Evolutionary conservation across 306 rosid genomes (phyloP), one percentile per base, ranked within the genome.

Genomic region (Clitoria ternatea): DNA sequence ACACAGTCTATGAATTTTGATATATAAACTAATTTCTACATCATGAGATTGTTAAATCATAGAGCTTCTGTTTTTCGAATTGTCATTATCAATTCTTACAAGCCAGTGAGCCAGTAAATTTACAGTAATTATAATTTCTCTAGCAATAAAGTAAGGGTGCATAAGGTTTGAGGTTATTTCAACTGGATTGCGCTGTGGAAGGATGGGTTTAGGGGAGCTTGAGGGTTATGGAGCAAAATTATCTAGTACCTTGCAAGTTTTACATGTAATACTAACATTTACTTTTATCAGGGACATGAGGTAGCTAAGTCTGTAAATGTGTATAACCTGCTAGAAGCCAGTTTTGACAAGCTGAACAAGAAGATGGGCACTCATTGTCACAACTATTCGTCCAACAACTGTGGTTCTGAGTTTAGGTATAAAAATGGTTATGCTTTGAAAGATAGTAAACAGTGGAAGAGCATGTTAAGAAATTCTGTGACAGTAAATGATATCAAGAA

Each of bases 241-340:
- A 61, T 62, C 64, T 19, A 47, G 49, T 43, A 13, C 43, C 42
- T 35, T 44, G 45, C 60, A 45, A 56, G 53, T 18, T 47, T 24
- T 57, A 13, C 36, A 11, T 67, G 43, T 36, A 37, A 26, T 49
- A 18, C 61, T 74, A 29, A 53, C 39, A 30, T 20, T n/a, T 74
- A 56, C 65, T 47, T 60, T 62, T 60, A 64, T 72, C 85, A 94
- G 99, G 96, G 73, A 63, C 71, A 77, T 26, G 85, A 84, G 79
- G 49, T 86, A 55, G 72, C 74, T 13, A 82, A 89, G 80, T 81
- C 99, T 10, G 75, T 45, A 2, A 81, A 87, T 78, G 90, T 82
- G 20, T 86, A 81, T 69, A 72, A 80, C 23, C 39, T 89, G 72
- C 95, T 91, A 79, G 72, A 79, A 70, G 55, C 67, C 75, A 82